Evolutionary conservation across 805 yeast genomes (phyloP).

Genomic region (Candida boidinii): DNA sequence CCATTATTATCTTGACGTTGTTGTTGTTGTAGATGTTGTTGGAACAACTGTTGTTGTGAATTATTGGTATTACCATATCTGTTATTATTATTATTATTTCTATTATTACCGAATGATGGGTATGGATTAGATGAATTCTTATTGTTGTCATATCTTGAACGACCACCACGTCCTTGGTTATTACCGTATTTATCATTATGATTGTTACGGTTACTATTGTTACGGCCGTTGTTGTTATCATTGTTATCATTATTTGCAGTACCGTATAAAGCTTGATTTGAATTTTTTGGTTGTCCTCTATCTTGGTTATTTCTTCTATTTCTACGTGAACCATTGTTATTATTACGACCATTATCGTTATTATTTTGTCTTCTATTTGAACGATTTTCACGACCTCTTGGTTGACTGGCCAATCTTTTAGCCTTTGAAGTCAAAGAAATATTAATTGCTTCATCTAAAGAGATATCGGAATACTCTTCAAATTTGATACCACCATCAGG

Average conservation of each 20-base stretch:
- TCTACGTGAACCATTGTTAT: constrained; percentile 2
- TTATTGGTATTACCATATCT: constrained; percentile 4
- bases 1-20: background rate
- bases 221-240: too few species aligned
- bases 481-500: constrained; percentile 68
- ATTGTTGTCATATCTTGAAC: constrained; percentile 12
- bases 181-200: constrained; percentile 2
- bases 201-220: constrained; percentile 1
- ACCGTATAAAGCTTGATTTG: constrained; percentile 12
- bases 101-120: constrained; percentile 6
- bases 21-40: background rate
- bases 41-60: constrained; percentile 1
- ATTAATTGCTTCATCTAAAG: constrained; percentile 56
- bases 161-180: constrained; percentile 4
- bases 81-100: constrained; percentile 6
- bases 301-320: constrained; percentile 4
- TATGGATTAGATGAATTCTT: constrained; percentile 3
- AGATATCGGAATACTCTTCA: constrained; percentile 74
- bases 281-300: constrained; percentile 6
- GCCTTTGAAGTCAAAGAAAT: constrained; percentile 34
- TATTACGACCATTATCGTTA: constrained; percentile 3
- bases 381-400: constrained; percentile 8
- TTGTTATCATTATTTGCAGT: constrained; percentile 1
- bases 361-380: constrained; percentile 7
- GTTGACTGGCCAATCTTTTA: constrained; percentile 20